These are phyloP conservation scores for Candida golubevii DNA, from an alignment of 805 yeast genomes.

Conservation along the genomic window DNA sequence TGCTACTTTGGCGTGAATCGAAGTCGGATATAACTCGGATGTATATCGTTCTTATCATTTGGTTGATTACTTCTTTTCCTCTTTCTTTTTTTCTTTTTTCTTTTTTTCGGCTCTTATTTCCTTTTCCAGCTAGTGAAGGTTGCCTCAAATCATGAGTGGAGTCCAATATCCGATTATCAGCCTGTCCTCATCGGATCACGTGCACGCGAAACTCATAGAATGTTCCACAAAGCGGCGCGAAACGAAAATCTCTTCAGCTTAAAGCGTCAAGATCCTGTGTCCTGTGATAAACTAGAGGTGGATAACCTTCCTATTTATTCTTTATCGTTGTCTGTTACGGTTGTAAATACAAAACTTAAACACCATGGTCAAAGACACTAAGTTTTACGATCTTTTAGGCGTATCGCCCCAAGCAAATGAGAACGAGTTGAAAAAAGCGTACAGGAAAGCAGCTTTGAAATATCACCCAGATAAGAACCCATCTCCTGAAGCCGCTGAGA, in stretches of 20 bases:
- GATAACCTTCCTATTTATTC: slow-evolving; percentile 5
- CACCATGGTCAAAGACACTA: slow-evolving; percentile 81
- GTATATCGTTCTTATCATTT: no score
- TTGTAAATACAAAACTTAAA: neutral
- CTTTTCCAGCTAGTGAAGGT: no score
- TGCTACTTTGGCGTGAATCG: no score
- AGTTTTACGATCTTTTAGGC: slow-evolving; percentile 69
- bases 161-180: no score
- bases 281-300: neutral
- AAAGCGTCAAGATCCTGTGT: slow-evolving; percentile 6
- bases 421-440: slow-evolving; percentile 72
- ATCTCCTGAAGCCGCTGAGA: slow-evolving; percentile 85
- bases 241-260: slow-evolving; percentile 16
- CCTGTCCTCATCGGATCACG: slow-evolving; percentile 11
- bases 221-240: slow-evolving; percentile 16
- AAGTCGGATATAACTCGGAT: no score
- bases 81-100: no score
- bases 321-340: neutral
- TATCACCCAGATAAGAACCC: slow-evolving; percentile 72
- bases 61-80: no score
- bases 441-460: slow-evolving; percentile 75
- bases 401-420: slow-evolving; percentile 68
- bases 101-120: no score
- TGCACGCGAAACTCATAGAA: slow-evolving; percentile 19
- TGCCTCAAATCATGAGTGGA: no score